Evolutionary conservation across 1,284 basidiomycete genomes (phyloP), one percentile per base, ranked within the genome.

Genomic region (Pseudozyma sp.): DNA sequence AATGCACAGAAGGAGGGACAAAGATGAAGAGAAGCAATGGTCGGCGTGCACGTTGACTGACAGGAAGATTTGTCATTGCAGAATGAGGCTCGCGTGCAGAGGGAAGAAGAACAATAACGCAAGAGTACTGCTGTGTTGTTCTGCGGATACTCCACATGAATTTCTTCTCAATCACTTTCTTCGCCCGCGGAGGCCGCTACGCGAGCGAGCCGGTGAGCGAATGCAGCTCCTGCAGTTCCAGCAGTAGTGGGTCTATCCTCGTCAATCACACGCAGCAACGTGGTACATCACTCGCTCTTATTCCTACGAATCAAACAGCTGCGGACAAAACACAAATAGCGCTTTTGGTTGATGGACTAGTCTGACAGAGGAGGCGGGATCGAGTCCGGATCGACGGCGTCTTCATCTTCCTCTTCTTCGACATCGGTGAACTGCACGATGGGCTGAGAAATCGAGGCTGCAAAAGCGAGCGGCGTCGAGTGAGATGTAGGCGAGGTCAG

Each of bases 391-490:
- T 70, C 68, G 37, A 65, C 54, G 7, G 24, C 24, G 24, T 54
- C 58, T 2, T 72, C 64, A 9, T 68, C 61, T 29, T 68, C 61
- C 16, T 65, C 62, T 46, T 74, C 67, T 53, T 74, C 71, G 31
- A 57, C 58, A 29, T 68, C 66, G 4, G 67, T 63, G 42, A 69
- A 63, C 4, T 69, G 71, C 0, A 74, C 71, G 8, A 69, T 29
- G 4, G 71, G 71, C n/a, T 74, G 71, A 4, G 71, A 74, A 47
- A 74, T 58, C 5, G 67, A 59, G 11, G 66, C 71, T 74, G 44
- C 7, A 16, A 10, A 1, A n/a, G 9, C 11, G 42, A 30, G 3
- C 29, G 9, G 19, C 6, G 42, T 24, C 24, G 4, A 24, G 24
- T 24, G 24, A 24, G 24, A 24, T 24, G 4, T 24, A 1, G 24